Percentiles rank a stretch among this genome's conserved stretches.
Conservation (phyloP, 2,329 filamentous ascomycete species). For the Aureobasidium sp. region DNA sequence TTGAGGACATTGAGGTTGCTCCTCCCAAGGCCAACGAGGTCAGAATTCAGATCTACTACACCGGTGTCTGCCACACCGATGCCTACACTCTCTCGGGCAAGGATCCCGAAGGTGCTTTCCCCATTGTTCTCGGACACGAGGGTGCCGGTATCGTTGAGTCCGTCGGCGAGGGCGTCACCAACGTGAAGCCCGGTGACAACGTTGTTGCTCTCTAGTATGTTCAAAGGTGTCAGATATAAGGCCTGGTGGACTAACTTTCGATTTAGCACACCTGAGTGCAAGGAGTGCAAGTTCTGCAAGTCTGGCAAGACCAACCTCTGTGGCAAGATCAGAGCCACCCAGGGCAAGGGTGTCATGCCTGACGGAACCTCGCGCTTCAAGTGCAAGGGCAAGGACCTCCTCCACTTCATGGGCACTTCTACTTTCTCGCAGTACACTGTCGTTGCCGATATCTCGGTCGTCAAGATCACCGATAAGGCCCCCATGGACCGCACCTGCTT, state of each 20-base stretch:
- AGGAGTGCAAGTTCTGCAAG: slow-evolving; percentile 99
- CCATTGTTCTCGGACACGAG: slow-evolving; percentile 82
- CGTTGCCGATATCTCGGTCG: slow-evolving; percentile 95
- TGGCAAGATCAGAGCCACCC: slow-evolving; percentile 95
- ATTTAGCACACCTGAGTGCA: slow-evolving; percentile 84
- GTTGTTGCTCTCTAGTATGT: slow-evolving; percentile 80
- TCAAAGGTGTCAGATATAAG: background rate
- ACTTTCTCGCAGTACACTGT: slow-evolving; percentile 99
- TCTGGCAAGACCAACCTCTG: slow-evolving; percentile 99
- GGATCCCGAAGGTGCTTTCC: slow-evolving; percentile 92
- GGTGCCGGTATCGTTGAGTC: slow-evolving; percentile 90
- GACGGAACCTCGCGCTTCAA: slow-evolving; percentile 93
- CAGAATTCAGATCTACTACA: slow-evolving; percentile 94
- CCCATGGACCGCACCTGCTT: slow-evolving; percentile 95
- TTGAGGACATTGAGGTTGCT: slow-evolving; percentile 89
- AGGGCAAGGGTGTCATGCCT: slow-evolving; percentile 94
- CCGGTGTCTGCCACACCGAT: slow-evolving; percentile 98
- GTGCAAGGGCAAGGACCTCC: slow-evolving; percentile 87
- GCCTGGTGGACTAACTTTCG: slow-evolving; percentile 20
- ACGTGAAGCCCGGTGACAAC: slow-evolving; percentile 87
- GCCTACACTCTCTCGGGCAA: slow-evolving; percentile 94
- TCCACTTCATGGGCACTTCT: slow-evolving; percentile 99
- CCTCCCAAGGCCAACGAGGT: slow-evolving; percentile 90
- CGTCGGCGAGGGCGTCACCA: slow-evolving; percentile 88
- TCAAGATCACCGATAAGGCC: slow-evolving; percentile 82